Conservation (phyloP, 345 rosid genomes). For the Toxicodendron radicans region DNA sequence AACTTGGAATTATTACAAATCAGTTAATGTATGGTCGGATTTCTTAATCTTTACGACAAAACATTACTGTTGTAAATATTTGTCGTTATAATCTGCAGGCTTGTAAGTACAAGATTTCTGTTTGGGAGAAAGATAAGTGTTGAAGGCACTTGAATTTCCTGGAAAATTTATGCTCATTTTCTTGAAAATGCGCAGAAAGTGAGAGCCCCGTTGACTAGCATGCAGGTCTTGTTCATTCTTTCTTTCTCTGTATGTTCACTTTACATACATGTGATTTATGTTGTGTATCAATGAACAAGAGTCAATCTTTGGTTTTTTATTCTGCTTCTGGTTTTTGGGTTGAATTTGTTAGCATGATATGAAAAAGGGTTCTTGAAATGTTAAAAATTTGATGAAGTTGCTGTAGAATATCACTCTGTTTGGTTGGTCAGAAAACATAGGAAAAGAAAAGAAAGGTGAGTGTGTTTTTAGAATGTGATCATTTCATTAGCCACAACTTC, state of each 20-base stretch:
- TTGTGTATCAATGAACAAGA: background rate
- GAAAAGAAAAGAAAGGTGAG: background rate
- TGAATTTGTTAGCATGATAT: background rate
- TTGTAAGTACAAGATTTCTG: background rate
- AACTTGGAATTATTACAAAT: no score
- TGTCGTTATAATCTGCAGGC: background rate
- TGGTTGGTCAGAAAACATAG: background rate
- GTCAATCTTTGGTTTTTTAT: background rate
- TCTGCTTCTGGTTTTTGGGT: background rate
- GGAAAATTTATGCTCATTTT: constrained; percentile 12
- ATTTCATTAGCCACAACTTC: background rate
- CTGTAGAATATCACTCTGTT: background rate
- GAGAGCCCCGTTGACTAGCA: constrained; percentile 21
- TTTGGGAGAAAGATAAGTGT: background rate
- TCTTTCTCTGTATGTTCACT: background rate
- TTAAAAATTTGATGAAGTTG: background rate
- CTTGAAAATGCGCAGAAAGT: background rate
- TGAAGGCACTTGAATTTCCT: background rate
- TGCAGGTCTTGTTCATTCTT: constrained; percentile 10
- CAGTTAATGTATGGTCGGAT: no score
- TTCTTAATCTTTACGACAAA: background rate
- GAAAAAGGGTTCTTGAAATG: constrained; percentile 2
- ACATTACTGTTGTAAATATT: no score
- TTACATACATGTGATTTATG: background rate
- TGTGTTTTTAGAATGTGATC: background rate